phyloP scores from a whole-genome alignment of 176 grass and related monocot species.

The Carex myosuroides region DNA sequence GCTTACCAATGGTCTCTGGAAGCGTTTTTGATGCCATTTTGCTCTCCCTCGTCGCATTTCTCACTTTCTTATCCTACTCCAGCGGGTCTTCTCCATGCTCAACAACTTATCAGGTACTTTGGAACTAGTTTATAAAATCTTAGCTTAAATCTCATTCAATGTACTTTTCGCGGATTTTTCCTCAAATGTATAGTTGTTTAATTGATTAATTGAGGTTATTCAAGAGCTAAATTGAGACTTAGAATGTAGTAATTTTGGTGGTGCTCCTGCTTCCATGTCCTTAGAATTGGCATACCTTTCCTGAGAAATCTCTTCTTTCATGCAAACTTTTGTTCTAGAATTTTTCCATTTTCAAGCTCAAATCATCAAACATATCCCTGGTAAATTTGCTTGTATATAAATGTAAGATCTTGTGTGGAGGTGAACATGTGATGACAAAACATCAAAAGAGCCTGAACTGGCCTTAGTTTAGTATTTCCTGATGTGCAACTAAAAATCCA shows the following conservation, averaged over 20 bases:
- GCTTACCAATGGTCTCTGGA: neutral
- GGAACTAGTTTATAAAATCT: neutral
- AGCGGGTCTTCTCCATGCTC: slow-evolving; percentile 2
- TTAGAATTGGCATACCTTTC: neutral
- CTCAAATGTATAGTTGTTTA: neutral
- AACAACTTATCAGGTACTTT: slow-evolving; percentile 6
- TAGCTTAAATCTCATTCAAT: neutral
- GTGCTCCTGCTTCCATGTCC: neutral
- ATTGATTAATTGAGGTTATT: neutral
- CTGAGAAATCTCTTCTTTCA: neutral
- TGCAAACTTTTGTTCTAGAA: neutral
- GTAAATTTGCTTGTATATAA: neutral
- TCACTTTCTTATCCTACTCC: slow-evolving; percentile 28
- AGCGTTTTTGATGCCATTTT: slow-evolving; percentile 6
- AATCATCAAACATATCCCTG: neutral
- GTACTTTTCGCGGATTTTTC: neutral
- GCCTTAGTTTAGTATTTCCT: neutral
- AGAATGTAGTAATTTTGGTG: neutral
- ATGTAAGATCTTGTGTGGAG: neutral
- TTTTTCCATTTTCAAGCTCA: neutral
- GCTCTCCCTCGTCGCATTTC: slow-evolving; percentile 19
- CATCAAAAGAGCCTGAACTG: neutral
- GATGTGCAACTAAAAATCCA: neutral
- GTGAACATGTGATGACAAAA: neutral
- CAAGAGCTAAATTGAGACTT: neutral